Percentiles rank a stretch among this genome's conserved stretches.
These are phyloP conservation scores for Melaleuca alternifolia DNA, from an alignment of 345 rosid species.

Conservation along the genomic window DNA sequence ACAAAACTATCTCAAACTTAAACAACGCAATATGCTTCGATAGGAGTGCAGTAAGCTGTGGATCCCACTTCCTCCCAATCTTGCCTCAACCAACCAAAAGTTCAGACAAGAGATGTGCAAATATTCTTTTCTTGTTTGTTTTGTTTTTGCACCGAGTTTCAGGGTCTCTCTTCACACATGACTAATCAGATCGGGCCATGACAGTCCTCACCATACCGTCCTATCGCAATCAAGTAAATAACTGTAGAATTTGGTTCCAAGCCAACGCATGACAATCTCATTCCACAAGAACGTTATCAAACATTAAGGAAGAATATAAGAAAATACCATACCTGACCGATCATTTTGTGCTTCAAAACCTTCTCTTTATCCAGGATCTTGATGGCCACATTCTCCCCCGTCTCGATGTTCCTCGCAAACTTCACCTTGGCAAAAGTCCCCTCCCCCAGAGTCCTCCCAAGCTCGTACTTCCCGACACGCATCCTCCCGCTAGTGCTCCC, in stretches of 20 bases:
- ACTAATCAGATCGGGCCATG: background rate
- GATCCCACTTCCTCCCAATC: background rate
- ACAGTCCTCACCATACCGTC: background rate
- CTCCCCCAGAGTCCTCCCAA: conserved; percentile 89
- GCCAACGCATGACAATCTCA: background rate
- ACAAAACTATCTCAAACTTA: background rate
- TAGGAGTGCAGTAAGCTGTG: background rate
- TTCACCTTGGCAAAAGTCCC: conserved; percentile 98
- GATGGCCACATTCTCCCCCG: conserved; percentile 74
- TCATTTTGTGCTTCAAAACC: conserved; percentile 81
- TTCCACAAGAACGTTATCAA: background rate
- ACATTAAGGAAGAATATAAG: background rate
- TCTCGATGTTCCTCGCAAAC: conserved; percentile 69
- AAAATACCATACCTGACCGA: conserved; percentile 53
- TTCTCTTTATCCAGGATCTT: conserved; percentile 95
- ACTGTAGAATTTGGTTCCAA: background rate
- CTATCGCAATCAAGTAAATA: background rate
- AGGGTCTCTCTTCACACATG: background rate
- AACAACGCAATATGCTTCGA: background rate
- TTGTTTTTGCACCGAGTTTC: background rate
- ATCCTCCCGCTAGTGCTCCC: conserved; percentile 37
- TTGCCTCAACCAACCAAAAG: background rate
- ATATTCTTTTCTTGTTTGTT: background rate
- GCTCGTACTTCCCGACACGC: conserved; percentile 96
- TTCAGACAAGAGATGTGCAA: background rate